Percentiles rank a stretch among this genome's conserved stretches.
These are phyloP conservation scores for Trichoderma aggressivum DNA, from an alignment of 2,329 filamentous ascomycete species.

Conservation along the genomic window DNA sequence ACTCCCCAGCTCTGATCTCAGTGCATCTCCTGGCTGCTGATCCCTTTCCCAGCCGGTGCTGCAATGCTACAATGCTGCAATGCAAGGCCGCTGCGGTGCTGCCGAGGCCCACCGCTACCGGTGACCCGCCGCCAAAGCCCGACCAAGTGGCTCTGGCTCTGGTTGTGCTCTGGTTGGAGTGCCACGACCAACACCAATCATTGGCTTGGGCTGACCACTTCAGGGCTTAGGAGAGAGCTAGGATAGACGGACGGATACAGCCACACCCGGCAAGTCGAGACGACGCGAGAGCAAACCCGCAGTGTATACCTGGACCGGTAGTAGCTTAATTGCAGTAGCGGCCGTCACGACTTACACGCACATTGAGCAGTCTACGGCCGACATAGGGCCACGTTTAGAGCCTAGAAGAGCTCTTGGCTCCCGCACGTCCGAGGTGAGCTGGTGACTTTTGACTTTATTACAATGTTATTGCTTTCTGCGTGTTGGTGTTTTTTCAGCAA, in stretches of 20 bases:
- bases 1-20: slow-evolving; percentile 8
- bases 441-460: not conserved
- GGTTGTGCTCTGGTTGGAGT: not conserved
- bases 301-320: slow-evolving; percentile 5
- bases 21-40: slow-evolving; percentile 13
- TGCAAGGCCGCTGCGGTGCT: slow-evolving; percentile 15
- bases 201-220: not conserved
- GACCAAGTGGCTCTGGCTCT: slow-evolving; percentile 10
- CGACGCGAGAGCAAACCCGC: not conserved
- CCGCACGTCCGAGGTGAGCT: not conserved
- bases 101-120: slow-evolving; percentile 7
- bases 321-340: not conserved
- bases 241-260: slow-evolving; percentile 18
- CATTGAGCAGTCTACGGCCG: not conserved
- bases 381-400: not conserved
- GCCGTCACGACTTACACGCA: slow-evolving; percentile 6
- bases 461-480: not conserved
- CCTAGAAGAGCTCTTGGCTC: not conserved
- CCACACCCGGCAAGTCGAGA: not conserved
- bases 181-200: not conserved
- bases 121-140: slow-evolving; percentile 18
- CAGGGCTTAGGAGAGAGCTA: not conserved
- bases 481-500: not conserved
- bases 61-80: slow-evolving; percentile 14
- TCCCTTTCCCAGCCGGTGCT: slow-evolving; percentile 12